phyloP scores from a whole-genome alignment of 768 basidiomycete genomes.

The Porphyrellus cyaneotinctus region DNA sequence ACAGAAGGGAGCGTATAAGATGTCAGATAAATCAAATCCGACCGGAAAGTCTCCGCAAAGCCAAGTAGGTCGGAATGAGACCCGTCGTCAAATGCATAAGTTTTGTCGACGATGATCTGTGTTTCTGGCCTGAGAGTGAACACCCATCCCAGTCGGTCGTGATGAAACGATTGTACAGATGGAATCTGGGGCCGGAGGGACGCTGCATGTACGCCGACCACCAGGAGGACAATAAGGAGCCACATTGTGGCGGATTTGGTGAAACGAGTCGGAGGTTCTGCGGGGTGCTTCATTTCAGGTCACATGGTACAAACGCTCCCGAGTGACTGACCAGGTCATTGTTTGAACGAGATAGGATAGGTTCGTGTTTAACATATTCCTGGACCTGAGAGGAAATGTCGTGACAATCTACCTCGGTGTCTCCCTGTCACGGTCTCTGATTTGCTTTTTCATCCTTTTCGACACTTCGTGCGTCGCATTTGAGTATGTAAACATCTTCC shows the following conservation, averaged over 20 bases:
- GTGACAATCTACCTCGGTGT: too few relatives aligned
- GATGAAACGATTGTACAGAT: constrained; percentile 33
- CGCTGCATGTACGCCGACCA: neutral
- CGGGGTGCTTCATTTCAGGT: neutral
- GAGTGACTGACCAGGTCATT: too few relatives aligned
- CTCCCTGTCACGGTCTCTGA: too few relatives aligned
- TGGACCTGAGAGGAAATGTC: too few relatives aligned
- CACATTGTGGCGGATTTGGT: neutral
- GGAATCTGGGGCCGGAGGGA: constrained; percentile 33
- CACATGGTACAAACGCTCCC: neutral
- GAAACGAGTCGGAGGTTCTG: neutral
- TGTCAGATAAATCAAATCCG: constrained; percentile 32
- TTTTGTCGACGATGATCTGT: constrained; percentile 36
- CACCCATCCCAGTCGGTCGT: constrained; percentile 10
- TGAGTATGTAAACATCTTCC: too few relatives aligned
- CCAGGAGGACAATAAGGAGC: neutral
- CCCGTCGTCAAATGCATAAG: constrained; percentile 12
- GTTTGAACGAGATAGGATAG: too few relatives aligned
- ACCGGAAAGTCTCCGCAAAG: constrained; percentile 37
- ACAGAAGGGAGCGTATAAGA: constrained; percentile 26
- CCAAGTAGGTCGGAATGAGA: constrained; percentile 23
- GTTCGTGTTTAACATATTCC: too few relatives aligned
- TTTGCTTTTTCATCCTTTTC: too few relatives aligned
- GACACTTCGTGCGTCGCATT: too few relatives aligned
- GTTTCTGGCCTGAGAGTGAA: constrained; percentile 32